Conservation (phyloP, 805 yeast species). For the Cyberlindnera galapagoensis region DNA sequence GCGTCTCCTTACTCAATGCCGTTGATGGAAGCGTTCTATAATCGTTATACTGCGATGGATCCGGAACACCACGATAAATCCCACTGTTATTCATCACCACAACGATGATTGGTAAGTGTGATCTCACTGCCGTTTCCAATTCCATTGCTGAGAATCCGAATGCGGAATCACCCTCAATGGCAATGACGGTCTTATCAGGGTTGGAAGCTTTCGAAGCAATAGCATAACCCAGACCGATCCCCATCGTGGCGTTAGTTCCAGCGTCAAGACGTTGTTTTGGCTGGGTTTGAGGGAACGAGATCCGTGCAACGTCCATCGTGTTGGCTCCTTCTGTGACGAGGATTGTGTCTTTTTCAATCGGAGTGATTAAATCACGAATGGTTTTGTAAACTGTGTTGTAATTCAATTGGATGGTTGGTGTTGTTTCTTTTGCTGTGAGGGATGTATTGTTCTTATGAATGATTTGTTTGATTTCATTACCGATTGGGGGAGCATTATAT, state of each 20-base stretch:
- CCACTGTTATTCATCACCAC: slow-evolving; percentile 72
- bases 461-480: slow-evolving; percentile 21
- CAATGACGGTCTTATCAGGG: slow-evolving; percentile 41
- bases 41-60: slow-evolving; percentile 22
- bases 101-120: slow-evolving; percentile 45
- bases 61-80: slow-evolving; percentile 57
- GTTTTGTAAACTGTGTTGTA: slow-evolving; percentile 50
- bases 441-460: slow-evolving; percentile 27
- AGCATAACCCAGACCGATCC: slow-evolving; percentile 66
- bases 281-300: slow-evolving; percentile 45
- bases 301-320: slow-evolving; percentile 66
- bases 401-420: slow-evolving; percentile 24
- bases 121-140: slow-evolving; percentile 60
- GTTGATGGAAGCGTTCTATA: slow-evolving; percentile 44
- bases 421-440: slow-evolving; percentile 29
- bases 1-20: slow-evolving; percentile 47
- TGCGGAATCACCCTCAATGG: slow-evolving; percentile 73
- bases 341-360: slow-evolving; percentile 28
- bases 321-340: slow-evolving; percentile 69
- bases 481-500: slow-evolving; percentile 29
- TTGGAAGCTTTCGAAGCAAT: slow-evolving; percentile 49
- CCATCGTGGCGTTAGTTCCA: slow-evolving; percentile 77
- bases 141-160: slow-evolving; percentile 72
- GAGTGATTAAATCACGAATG: slow-evolving; percentile 34
- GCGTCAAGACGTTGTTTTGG: slow-evolving; percentile 61